A percentile compares a stretch with the other conserved stretches of the same genome.
These are phyloP conservation scores for Funneliformis mosseae DNA, from an alignment of 192 early-diverging fungal species.

Conservation along the genomic window DNA sequence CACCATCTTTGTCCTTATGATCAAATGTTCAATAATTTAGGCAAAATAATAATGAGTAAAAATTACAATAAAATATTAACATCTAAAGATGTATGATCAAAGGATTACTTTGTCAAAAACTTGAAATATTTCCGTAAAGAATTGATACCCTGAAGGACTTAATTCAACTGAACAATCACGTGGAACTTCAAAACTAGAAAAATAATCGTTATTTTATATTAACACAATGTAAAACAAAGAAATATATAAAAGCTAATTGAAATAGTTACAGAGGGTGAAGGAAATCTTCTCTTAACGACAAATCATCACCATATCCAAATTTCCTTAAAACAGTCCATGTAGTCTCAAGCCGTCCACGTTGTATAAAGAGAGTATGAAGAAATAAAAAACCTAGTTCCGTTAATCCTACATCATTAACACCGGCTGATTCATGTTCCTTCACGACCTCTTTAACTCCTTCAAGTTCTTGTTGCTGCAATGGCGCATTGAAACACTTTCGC, in stretches of 20 bases:
- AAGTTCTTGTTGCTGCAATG: conserved; percentile 92
- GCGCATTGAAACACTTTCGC: conserved; percentile 96
- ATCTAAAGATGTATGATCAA: not conserved
- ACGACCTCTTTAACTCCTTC: conserved; percentile 97
- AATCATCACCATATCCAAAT: conserved; percentile 97
- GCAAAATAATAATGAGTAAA: not conserved
- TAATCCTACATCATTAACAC: conserved; percentile 83
- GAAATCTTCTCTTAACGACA: conserved; percentile 90
- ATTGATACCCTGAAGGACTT: conserved; percentile 90
- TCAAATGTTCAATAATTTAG: not conserved
- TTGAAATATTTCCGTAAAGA: conserved; percentile 94
- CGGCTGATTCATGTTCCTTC: conserved; percentile 80
- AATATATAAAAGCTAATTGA: not conserved
- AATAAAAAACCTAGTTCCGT: conserved; percentile 93
- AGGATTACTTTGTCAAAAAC: conserved; percentile 78
- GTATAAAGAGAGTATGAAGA: conserved; percentile 95
- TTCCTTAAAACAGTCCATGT: conserved; percentile 96
- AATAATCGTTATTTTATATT: not conserved
- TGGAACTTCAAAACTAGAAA: conserved; percentile 78
- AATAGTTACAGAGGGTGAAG: conserved; percentile 71
- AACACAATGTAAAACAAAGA: not conserved
- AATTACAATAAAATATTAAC: not conserved
- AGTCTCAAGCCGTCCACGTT: conserved; percentile 94
- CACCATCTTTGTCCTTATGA: conserved; percentile 90
- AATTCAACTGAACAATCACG: conserved; percentile 92